These are phyloP conservation scores for Zygnema circumcarinatum DNA, from an alignment of 139 green algal species.

Conservation along the genomic window DNA sequence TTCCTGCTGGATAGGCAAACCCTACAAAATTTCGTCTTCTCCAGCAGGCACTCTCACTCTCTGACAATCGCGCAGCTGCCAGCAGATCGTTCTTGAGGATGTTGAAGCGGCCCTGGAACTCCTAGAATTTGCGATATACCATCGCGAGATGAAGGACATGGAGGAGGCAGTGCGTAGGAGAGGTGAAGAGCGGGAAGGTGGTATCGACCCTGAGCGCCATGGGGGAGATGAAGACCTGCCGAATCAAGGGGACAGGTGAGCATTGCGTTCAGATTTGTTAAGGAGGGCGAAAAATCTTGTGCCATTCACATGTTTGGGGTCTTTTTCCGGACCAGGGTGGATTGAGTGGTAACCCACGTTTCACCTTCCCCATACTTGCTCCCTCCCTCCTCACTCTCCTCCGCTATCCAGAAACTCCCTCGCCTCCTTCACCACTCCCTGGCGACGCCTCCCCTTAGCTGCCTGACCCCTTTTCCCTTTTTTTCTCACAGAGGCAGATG, in stretches of 20 bases:
- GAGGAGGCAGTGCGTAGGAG: no score
- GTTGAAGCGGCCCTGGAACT: slow-evolving; percentile 37
- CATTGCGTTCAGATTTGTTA: background rate
- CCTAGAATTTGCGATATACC: slow-evolving; percentile 43
- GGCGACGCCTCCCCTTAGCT: no score
- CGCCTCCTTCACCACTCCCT: no score
- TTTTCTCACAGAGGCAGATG: no score
- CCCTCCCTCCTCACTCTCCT: background rate
- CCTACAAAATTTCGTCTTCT: background rate
- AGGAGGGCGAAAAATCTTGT: background rate
- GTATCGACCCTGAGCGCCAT: background rate
- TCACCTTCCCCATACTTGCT: background rate
- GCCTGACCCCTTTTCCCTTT: no score
- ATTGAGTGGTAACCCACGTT: background rate
- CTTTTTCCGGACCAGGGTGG: background rate
- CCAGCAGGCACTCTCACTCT: background rate
- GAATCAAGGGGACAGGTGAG: background rate
- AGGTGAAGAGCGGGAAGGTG: slow-evolving; percentile 2
- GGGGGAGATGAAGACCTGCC: background rate
- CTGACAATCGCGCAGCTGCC: background rate
- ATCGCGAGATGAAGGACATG: slow-evolving; percentile 42
- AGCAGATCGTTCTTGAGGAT: background rate
- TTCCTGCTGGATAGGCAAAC: slow-evolving; percentile 7
- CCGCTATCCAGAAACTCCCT: no score
- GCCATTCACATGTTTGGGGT: background rate